Percentiles rank a stretch among this genome's conserved stretches.
Evolutionary conservation across 257 asterid genomes (phyloP).

Genomic region (Thymus quinquecostatus): DNA sequence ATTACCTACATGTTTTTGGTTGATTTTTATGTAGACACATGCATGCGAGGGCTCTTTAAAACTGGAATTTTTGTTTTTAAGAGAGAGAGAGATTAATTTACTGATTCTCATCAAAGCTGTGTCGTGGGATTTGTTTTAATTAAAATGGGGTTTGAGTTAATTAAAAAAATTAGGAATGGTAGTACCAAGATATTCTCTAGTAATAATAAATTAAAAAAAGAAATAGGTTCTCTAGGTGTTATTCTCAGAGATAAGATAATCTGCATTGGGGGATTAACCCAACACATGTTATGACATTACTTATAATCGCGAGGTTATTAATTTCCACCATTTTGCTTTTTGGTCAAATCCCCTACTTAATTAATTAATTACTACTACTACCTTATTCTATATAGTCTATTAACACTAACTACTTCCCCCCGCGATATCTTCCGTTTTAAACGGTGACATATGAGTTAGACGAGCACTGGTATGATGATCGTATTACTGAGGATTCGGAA

Average conservation of each 20-base stretch:
- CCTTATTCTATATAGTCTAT: too few species aligned
- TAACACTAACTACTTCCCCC: too few species aligned
- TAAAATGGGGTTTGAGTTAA: not conserved
- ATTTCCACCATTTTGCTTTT: conserved; percentile 18
- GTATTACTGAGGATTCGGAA: too few species aligned
- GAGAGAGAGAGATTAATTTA: not conserved
- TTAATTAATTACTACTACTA: not conserved
- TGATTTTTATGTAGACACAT: conserved; percentile 31
- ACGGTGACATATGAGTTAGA: too few species aligned
- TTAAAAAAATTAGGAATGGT: not conserved
- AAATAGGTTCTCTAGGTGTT: conserved; percentile 53
- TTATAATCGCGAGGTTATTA: conserved; percentile 27
- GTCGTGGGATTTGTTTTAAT: conserved; percentile 3
- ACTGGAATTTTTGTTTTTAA: conserved; percentile 41
- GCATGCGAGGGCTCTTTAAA: conserved; percentile 31
- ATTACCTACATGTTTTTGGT: not conserved
- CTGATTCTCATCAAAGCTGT: conserved; percentile 1
- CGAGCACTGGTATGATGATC: too few species aligned
- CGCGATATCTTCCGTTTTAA: too few species aligned
- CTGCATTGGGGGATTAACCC: conserved; percentile 40
- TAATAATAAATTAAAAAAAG: conserved; percentile 20
- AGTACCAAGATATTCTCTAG: conserved; percentile 44
- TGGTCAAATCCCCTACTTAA: conserved; percentile 29
- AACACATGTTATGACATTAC: conserved; percentile 33
- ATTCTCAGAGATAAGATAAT: conserved; percentile 43